Evolutionary conservation across 106 monocot species (phyloP), one percentile per base, ranked within the genome.

Genomic region (Phalaenopsis equestris): DNA sequence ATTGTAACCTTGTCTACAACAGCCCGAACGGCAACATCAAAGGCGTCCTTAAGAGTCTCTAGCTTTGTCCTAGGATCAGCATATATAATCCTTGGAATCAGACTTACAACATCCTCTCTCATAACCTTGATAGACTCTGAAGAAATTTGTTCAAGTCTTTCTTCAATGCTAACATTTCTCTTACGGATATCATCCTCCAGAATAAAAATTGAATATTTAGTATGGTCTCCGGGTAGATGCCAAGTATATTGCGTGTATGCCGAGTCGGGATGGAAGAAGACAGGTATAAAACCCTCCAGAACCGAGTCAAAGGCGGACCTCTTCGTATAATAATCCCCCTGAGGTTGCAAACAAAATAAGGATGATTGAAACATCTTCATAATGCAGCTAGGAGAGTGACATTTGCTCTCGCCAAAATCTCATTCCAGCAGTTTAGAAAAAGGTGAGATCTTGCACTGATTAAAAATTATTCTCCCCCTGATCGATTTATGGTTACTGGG

Each of bases 241-340:
- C 96, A 96, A 9, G 85, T 88, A 76, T 96, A 93, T 52, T 93
- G 96, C 3, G 88, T 86, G 65, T 96, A 93, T 41, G 96, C 96
- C 0, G 96, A 93, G 12, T 84, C 88, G 1, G 96, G 96, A 76
- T 93, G 91, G 45, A 97, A 97, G 82, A 97, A 97, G 46, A 97
- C 96, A 10, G 96, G 96, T 45, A 97, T 90, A 75, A 94, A 97
- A 23, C 96, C 96, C 41, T 91, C 96, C 81, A 97, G 47, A 90
- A 97, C 92, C 0, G 93, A 88, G 77, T 97, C 96, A 84, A 97
- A 97, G 38, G 90, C 89, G 0, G 96, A 93, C 47, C 96, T 84
- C 75, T 94, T 85, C 4, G 96, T 93, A 57, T 89, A 91, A 1
- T 93, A 91, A 83, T 96, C 96, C n/a, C n/a, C 96, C 67, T 90